Evolutionary conservation across 2,329 filamentous ascomycete species (phyloP), one percentile per base, ranked within the genome.

Genomic region (Cladosporium sp.): DNA sequence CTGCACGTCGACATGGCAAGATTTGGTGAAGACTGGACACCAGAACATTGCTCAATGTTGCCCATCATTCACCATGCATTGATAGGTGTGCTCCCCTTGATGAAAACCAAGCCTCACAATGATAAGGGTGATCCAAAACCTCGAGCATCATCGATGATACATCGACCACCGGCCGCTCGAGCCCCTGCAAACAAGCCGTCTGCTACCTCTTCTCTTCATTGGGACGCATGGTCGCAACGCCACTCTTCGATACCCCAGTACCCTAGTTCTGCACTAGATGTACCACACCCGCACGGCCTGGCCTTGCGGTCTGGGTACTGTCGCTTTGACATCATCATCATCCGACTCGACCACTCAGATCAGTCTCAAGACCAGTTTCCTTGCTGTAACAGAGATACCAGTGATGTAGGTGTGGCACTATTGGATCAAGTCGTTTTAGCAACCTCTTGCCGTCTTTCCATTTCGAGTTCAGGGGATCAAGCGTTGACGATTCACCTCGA

Each of bases 241-340:
- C 37, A 59, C 33, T 40, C 56, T 29, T 46, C 16, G 4, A 29
- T 37, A 44, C 28, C 33, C 56, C 33, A 40, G 56, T 21, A 59
- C 16, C 37, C 33, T 59, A 16, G 33, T 28, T 29, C 35, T 59
- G 18, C 35, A 46, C 33, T 56, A 56, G 29, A 56, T 12, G 26
- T 12, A 18, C 26, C 29, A 33, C 29, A 4, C 23, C 4, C 26
- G 56, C 26, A 46, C 56, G 37, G 37, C 23, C 56, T 59, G 37
- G 31, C 10, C 52, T 33, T 31, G 14, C 1, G 28, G 52, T 46
- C 52, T 33, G 52, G 7, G 11, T 21, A 35, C 29, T 37, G 33
- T 40, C 3, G n/a, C 56, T 46, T 59, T 59, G 33, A 59, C 56
- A 59, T 59, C 56, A 59, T 59, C 35, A 37, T 59, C 56, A 37